Base-by-base conservation (phyloP, 805 yeast species). In the Yarrowia porcina region DNA sequence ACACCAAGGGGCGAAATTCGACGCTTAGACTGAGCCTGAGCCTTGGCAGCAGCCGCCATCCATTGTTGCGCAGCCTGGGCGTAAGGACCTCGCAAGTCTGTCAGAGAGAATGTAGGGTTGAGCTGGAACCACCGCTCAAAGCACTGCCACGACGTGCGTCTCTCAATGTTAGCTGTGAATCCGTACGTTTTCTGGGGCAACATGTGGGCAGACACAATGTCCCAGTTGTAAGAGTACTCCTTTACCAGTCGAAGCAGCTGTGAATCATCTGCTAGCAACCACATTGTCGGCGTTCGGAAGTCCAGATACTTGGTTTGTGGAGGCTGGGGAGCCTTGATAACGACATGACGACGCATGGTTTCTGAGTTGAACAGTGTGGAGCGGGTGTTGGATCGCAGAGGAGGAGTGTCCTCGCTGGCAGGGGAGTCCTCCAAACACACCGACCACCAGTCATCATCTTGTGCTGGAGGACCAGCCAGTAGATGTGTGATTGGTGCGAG, bases 81-180 rank as follows among this genome's bases (percentile, higher is more conserved):
- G 69, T 89, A 84, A 18, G 87, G 82, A 0, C 98, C 99, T 70
- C 88, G 86, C 84, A 94, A 83, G 70, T 93, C 98, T 42, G 84
- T 78, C 65, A 90, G 83, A 67, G 90, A 96, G 69, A 91, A 93
- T 64, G 87, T 86, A 65, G 93, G 97, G 69, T 89, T 90, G 67
- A 94, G 79, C 75, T 93, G 98, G 65, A 92, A 87, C 78, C 93
- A 94, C 67, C 99, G 79, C 74, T 94, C 99, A 76, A 94, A 94
- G 73, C 98, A 93, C 73, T 93, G 98, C 99, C 99, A 94, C 0
- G 99, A 96, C 0, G 98, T 94, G 70, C 99, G 82, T 70, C 97
- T 83, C 73, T 94, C 98, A 64, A 91, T 90, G 70, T 90, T 91
- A 0, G 98, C 88, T 38, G 85, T 82, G 72, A 90, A 91, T 13